phyloP scores from a whole-genome alignment of 192 early-diverging fungal genomes.

The Rhizoclosmatium sp. region DNA sequence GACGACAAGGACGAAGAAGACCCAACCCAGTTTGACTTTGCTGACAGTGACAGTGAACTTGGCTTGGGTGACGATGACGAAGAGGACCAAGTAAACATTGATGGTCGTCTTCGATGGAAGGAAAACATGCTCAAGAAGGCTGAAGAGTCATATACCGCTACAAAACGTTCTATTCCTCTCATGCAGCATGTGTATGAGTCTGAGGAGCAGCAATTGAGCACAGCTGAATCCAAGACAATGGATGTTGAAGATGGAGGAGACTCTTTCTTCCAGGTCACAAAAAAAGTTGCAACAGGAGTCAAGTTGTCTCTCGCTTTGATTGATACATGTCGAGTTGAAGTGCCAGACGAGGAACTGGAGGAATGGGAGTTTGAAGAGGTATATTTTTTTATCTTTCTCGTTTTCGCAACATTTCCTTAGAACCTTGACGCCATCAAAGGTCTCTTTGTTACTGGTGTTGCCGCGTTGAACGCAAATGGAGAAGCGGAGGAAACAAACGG shows the following conservation, averaged over 20 bases:
- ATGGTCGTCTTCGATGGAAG: conserved; percentile 74
- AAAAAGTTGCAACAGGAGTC: conserved; percentile 32
- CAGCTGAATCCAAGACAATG: conserved; percentile 51
- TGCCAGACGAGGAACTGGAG: conserved; percentile 64
- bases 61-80: conserved; percentile 63
- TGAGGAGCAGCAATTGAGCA: conserved; percentile 40
- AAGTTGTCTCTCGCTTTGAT: conserved; percentile 51
- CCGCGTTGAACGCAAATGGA: conserved; percentile 43
- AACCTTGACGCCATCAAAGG: conserved; percentile 72
- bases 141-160: conserved; percentile 55
- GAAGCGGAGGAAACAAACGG: conserved; percentile 70
- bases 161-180: conserved; percentile 73
- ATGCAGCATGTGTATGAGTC: conserved; percentile 90
- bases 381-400: conserved; percentile 35
- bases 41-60: conserved; percentile 78
- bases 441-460: conserved; percentile 80
- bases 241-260: conserved; percentile 61
- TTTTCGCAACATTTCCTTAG: conserved; percentile 19
- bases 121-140: conserved; percentile 70
- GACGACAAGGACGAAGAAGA: conserved; percentile 57
- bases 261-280: conserved; percentile 58
- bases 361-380: conserved; percentile 75
- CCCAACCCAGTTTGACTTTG: conserved; percentile 48
- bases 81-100: conserved; percentile 44
- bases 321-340: conserved; percentile 77